Base-by-base conservation (phyloP, 768 basidiomycete species). In the Cystofilobasidium ferigula region DNA sequence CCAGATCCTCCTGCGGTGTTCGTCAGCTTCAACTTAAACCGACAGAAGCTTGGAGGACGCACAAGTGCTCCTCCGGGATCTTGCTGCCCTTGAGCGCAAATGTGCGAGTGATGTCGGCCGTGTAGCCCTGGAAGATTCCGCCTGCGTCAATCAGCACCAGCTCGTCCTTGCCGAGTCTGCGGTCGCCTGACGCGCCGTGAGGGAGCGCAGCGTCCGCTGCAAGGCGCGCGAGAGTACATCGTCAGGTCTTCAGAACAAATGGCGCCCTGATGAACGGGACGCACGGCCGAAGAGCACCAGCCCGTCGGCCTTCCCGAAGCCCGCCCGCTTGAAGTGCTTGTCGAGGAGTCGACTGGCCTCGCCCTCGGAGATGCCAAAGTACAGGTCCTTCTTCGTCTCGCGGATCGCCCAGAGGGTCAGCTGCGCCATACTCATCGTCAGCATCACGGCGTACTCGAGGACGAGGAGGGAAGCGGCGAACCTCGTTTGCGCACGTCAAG, bases 131-230 rank as follows among this genome's bases (percentile, higher is more conserved):
- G 48, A 91, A 79, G 20, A 79, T 78, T 0, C 83, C 87, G 12
- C 83, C 86, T 60, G 83, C 81, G 73, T 92, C 89, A 66, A 91
- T 85, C 18, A 92, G 78, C 14, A 85, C 80, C 64, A 88, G 81
- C 70, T 93, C 89, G 7, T 78, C 71, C 61, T 76, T 73, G 0
- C 74, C 76, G 16, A 91, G 78, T 0, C 71, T 71, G 36, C 84
- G 81, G 72, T 91, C 86, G 0, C 85, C 85, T 2, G 88, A 87
- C 42, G 81, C 79, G 8, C 89, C 91, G 73, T 92, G 90, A 3
- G 89, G 89, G 28, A 89, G 81, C 3, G 88, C 89, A 7, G 88
- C 89, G 70, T 91, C 87, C 67, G 86, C 89, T 91, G 73, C 3
- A 32, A 36, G 32, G 12, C 35, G 56, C 53, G 58, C 61, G 36